Base-by-base conservation (phyloP, 2,329 filamentous ascomycete genomes). In the Cladosporium sp. region DNA sequence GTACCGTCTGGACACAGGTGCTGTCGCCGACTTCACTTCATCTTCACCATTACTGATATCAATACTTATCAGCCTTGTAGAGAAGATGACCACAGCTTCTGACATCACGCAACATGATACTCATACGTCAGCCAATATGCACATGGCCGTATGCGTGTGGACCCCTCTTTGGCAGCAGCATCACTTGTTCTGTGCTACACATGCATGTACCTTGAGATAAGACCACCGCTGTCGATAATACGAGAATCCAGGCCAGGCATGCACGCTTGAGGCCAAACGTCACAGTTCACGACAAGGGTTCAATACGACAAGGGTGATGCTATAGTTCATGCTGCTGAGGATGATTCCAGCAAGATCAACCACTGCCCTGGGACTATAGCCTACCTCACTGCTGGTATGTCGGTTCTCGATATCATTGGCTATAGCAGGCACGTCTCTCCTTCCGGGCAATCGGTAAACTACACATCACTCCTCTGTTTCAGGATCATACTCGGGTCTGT, bases 1-100 rank as follows among this genome's bases (percentile, higher is more conserved):
- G 36, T 44, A 57, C 61, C 36, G 32, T 58, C 32, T 8, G 11
- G 34, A 14, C 34, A 14, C 34, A 36, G 34, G 34, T 24, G 30
- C 59, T 54, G 47, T 47, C 30, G 34, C 14, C 18, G 61, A 57
- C 61, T 14, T 57, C 61, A 64, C 61, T 47, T 64, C 61, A 47
- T 47, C 38, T 44, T 44, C 41, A 12, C 41, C n/a, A 47, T 2
- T 21, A 47, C 21, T 47, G 8, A 24, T 47, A 47, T 47, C 28
- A 41, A 8, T 54, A 38, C 55, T 55, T 34, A 55, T 55, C 52
- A 55, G 52, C 18, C 15, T 38, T 15, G 55, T 4, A 12, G 1
- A 41, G 21, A 18, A 28, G 32, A 41, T 41, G 34, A 38, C 55
- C 28, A 41, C 24, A 15, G 6, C 55, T 26, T 26, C 34, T 58